These are phyloP conservation scores for Cardiospermum halicacabum DNA, from an alignment of 345 rosid genomes.

Conservation along the genomic window DNA sequence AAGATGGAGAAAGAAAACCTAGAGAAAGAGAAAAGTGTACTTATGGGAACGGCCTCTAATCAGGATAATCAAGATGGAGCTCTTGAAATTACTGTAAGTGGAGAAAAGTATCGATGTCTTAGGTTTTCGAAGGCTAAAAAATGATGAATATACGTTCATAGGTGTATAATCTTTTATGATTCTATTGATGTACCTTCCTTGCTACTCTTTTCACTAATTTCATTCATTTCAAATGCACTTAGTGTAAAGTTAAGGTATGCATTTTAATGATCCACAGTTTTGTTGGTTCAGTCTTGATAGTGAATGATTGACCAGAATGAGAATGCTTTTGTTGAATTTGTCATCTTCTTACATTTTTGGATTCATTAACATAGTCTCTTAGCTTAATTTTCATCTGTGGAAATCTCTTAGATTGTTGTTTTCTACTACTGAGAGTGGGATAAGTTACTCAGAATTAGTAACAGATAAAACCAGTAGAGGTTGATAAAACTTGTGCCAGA, in stretches of 20 bases:
- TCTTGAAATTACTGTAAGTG: constrained; percentile 91
- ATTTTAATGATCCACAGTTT: not conserved
- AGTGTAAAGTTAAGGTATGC: constrained; percentile 14
- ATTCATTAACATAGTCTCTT: not conserved
- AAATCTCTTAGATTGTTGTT: not conserved
- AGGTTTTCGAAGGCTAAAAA: constrained; percentile 95
- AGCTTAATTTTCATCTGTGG: not conserved
- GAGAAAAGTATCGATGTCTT: constrained; percentile 87
- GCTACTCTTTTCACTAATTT: not conserved
- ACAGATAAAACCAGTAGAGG: not conserved
- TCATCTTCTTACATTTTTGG: not conserved
- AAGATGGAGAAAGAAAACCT: constrained; percentile 95
- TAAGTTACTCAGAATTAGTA: constrained; percentile 6
- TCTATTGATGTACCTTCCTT: constrained; percentile 1
- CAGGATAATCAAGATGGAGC: constrained; percentile 98
- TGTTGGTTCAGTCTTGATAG: constrained; percentile 12
- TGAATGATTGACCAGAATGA: not conserved
- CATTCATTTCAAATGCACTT: constrained; percentile 13
- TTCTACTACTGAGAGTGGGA: not conserved
- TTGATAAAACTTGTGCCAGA: not conserved
- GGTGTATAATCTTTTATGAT: not conserved
- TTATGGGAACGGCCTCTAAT: constrained; percentile 94
- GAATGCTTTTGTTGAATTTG: too few relatives aligned
- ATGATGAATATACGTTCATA: constrained; percentile 25
- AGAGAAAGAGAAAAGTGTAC: constrained; percentile 95